phyloP scores from a whole-genome alignment of 768 basidiomycete genomes.

The Lactifluus volemus region DNA sequence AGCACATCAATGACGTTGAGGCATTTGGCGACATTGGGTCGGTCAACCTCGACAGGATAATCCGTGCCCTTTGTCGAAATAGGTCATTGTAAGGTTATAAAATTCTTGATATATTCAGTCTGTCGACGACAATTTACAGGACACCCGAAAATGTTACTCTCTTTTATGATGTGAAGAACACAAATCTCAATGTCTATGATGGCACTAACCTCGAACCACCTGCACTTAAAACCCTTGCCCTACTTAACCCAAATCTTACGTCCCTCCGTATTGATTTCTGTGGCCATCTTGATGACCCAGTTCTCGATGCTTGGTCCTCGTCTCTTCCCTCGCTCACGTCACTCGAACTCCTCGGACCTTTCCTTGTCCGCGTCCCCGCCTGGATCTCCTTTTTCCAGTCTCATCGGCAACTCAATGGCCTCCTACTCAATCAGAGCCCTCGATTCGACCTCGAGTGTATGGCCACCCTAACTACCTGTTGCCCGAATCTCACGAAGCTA shows the following conservation, averaged over 20 bases:
- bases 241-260: constrained; percentile 79
- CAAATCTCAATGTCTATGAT: constrained; percentile 71
- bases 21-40: constrained; percentile 81
- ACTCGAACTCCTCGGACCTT: constrained; percentile 81
- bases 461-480: constrained; percentile 42
- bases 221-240: constrained; percentile 60
- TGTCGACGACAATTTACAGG: constrained; percentile 31
- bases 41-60: constrained; percentile 76
- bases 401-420: constrained; percentile 54
- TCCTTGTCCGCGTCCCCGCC: constrained; percentile 61
- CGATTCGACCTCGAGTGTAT: constrained; percentile 72
- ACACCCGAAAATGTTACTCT: constrained; percentile 71
- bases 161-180: constrained; percentile 73
- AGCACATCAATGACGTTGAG: constrained; percentile 84
- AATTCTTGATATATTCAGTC: background rate
- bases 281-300: constrained; percentile 64
- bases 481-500: constrained; percentile 56
- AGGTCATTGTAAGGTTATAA: constrained; percentile 55
- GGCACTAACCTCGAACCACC: constrained; percentile 68
- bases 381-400: constrained; percentile 72
- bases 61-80: constrained; percentile 74
- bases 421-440: constrained; percentile 79
- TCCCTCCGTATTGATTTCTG: constrained; percentile 77
- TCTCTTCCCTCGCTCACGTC: constrained; percentile 58
- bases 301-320: constrained; percentile 49